Evolutionary conservation across 2,329 filamentous ascomycete species (phyloP), one percentile per base, ranked within the genome.

Genomic region (Calonectria multiphialidica): DNA sequence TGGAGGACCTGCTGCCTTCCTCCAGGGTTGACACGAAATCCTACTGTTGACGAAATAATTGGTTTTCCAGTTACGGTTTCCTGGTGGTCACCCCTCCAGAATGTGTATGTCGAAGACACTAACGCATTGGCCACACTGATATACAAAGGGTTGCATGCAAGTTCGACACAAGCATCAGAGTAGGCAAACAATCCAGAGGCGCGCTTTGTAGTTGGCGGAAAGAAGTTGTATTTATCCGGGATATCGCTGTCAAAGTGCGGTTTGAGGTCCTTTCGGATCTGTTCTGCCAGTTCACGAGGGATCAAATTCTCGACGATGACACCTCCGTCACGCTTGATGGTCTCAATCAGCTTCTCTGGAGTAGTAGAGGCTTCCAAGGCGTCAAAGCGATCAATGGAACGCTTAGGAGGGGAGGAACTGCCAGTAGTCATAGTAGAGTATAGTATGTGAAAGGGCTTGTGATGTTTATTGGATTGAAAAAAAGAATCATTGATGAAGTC

Each of bases 251-350:
- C 55, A n/a, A 68, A 68, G 23, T 50, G 66, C 2, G 66, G 55
- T n/a, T 68, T 62, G 30, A 68, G 33, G 16, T 68, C 66, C 2
- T 44, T 12, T 28, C 47, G 40, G 18, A 68, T 30, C 23, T 21
- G 66, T 3, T 50, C 28, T 35, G 55, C 59, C 3, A 68, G 44
- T 9, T 61, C 21, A 25, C 13, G 30, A 30, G 66, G 44, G 9
- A 68, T 59, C 5, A 62, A 47, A 12, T 59, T 62, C 33, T 68
- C 61, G 25, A 68, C 66, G 28, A 68, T 68, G 33, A 68, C 66
- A 13, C 55, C 66, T 33, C 66, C 66, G 13, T 68, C 66, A 9
- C 66, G 66, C 6, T 53, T 53, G 23, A 66, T 66, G 5, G 23
- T 40, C 45, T 53, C 45, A 2, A 66, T 21, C 23, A 66, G 15